Evolutionary conservation across 257 asterid genomes (phyloP), one percentile per base, ranked within the genome.

Genomic region (Solanum chiquidenum): DNA sequence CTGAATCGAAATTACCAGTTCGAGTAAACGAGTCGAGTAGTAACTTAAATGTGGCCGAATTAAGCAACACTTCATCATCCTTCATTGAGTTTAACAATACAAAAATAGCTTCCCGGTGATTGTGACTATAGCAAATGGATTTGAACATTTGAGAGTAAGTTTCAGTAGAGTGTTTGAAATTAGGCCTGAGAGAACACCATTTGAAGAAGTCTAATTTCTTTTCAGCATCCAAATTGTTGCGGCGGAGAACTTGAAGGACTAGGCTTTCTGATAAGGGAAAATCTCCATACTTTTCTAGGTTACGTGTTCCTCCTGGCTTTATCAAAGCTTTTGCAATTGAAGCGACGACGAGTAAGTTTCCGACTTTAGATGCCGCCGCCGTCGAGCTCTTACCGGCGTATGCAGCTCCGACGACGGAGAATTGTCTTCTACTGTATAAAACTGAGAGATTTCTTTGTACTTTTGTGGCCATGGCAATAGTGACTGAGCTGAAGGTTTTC

Each of bases 251-350:
- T 62, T 90, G 95, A 42, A 94, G 94, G 58, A 97, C 96, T 42
- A 93, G 90, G 80, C 91, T 94, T 86, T 95, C 94, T 4, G 96
- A 91, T 74, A 97, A 83, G 71, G 92, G 89, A 76, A 93, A 87
- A 16, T 86, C 92, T 7, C 86, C 90, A 58, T 91, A 88, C 46
- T 86, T 89, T 29, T 93, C 95, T 40, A 95, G 94, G 72, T 91
- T 88, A 55, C 88, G 85, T 66, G 94, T 89, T 49, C 98, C 98
- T 37, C 96, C 98, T 6, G 96, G 95, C 83, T 90, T 89, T 13
- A 92, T 87, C 34, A 97, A 93, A 58, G 94, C 91, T 91, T 95
- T 97, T 88, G 95, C 89, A 55, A 97, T 93, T 86, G 96, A 92
- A 77, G 98, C 98, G 33, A 93, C 94, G 69, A 92, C 76, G 18